Percentiles rank a stretch among this genome's conserved stretches.
These are phyloP conservation scores for Calonectria montana DNA, from an alignment of 2,329 filamentous ascomycete genomes.

Conservation along the genomic window DNA sequence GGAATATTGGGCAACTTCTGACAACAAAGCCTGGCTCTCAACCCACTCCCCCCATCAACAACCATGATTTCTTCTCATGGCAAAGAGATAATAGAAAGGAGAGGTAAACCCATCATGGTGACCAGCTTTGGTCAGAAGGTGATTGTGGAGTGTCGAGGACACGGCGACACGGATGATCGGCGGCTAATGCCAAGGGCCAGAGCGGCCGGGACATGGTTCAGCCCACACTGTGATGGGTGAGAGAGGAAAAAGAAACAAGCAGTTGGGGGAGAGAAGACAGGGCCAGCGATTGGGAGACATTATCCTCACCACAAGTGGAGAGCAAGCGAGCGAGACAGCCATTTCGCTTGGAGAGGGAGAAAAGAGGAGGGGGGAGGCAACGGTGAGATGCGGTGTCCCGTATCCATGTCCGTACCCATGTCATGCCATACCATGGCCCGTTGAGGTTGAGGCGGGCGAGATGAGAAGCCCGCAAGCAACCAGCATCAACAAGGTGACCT, in stretches of 20 bases:
- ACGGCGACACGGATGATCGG: conserved; percentile 31
- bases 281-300: conserved; percentile 10
- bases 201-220: conserved; percentile 31
- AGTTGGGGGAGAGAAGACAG: conserved; percentile 14
- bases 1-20: not conserved
- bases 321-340: conserved; percentile 4
- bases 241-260: conserved; percentile 23
- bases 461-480: conserved; percentile 7
- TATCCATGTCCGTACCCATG: conserved; percentile 4
- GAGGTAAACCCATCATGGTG: not conserved
- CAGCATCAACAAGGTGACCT: not conserved
- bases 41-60: not conserved
- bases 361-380: conserved; percentile 9
- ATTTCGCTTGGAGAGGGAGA: conserved; percentile 7
- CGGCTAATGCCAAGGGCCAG: conserved; percentile 37
- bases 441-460: not conserved
- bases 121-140: not conserved
- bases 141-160: not conserved
- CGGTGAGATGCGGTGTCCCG: conserved; percentile 8
- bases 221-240: conserved; percentile 18
- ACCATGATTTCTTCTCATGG: not conserved
- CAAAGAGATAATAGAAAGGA: not conserved
- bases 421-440: conserved; percentile 1
- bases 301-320: conserved; percentile 7
- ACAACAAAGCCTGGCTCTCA: not conserved